Evolutionary conservation across 495 filamentous ascomycete species (phyloP).

Genomic region (Aspergillus leporis): DNA sequence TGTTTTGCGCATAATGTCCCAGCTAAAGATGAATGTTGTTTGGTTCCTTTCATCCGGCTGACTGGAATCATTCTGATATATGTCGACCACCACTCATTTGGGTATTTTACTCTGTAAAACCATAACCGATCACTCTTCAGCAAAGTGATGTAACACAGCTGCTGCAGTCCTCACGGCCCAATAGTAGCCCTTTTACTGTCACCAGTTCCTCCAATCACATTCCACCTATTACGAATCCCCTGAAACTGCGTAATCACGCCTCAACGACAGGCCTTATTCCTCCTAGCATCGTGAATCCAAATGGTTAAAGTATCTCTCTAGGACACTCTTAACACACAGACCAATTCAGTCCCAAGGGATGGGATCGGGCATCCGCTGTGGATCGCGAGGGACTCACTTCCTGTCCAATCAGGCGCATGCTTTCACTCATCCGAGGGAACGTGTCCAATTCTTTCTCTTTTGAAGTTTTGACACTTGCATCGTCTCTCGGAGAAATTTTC

Average conservation of each 20-base stretch:
- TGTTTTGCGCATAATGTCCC: background rate
- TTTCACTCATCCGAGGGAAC: constrained; percentile 2
- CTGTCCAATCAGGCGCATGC: background rate
- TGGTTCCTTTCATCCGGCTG: background rate
- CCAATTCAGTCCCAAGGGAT: constrained; percentile 6
- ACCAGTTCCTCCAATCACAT: background rate
- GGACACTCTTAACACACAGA: constrained; percentile 7
- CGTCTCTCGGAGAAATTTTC: background rate
- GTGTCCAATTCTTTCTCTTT: background rate
- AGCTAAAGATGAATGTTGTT: too few relatives aligned
- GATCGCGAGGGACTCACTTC: background rate
- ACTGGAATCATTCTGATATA: background rate
- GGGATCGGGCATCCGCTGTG: constrained; percentile 4
- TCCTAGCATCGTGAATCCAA: too few relatives aligned
- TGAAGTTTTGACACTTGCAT: background rate
- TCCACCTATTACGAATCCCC: background rate
- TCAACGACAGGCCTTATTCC: background rate
- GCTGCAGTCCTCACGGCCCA: background rate
- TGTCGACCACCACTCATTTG: background rate
- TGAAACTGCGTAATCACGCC: background rate
- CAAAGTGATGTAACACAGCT: background rate
- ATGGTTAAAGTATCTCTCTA: too few relatives aligned
- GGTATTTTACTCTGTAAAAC: background rate
- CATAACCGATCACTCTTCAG: background rate
- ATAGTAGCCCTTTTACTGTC: background rate